phyloP scores from a whole-genome alignment of 2,329 filamentous ascomycete species.

The Cercospora janseana region DNA sequence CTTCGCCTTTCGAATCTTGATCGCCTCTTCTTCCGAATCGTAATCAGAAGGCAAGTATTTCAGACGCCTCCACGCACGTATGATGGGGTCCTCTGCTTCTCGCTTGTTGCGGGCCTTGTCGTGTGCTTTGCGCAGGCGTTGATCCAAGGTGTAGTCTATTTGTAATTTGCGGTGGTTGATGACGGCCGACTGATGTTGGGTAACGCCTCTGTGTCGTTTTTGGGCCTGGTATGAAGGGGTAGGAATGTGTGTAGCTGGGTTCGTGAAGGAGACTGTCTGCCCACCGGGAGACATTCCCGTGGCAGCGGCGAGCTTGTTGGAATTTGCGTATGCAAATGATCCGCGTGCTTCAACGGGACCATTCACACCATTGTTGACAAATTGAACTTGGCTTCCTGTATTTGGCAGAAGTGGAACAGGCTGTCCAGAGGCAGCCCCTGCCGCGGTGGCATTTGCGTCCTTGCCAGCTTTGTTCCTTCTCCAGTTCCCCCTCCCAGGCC shows the following conservation, averaged over 20 bases:
- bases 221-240: constrained; percentile 39
- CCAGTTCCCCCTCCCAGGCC: constrained; percentile 52
- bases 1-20: constrained; percentile 30
- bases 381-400: constrained; percentile 30
- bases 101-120: constrained; percentile 62
- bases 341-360: constrained; percentile 5
- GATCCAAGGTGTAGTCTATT: constrained; percentile 77
- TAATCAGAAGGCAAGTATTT: constrained; percentile 49
- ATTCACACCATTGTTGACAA: constrained; percentile 29
- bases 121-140: constrained; percentile 67
- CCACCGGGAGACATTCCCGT: constrained; percentile 22
- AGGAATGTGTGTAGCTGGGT: constrained; percentile 31
- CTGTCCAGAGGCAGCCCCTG: constrained; percentile 22
- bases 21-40: constrained; percentile 46
- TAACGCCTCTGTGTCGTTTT: constrained; percentile 68
- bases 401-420: constrained; percentile 38
- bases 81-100: constrained; percentile 63
- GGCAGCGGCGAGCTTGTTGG: constrained; percentile 16
- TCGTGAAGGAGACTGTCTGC: constrained; percentile 28
- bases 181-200: constrained; percentile 77
- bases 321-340: constrained; percentile 2
- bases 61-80: constrained; percentile 65
- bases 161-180: constrained; percentile 74
- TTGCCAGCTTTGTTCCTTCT: constrained; percentile 39
- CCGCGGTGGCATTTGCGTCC: constrained; percentile 14